Evolutionary conservation across 2,329 filamentous ascomycete species (phyloP), one percentile per base, ranked within the genome.

Genomic region (Gyromitra esculenta): DNA sequence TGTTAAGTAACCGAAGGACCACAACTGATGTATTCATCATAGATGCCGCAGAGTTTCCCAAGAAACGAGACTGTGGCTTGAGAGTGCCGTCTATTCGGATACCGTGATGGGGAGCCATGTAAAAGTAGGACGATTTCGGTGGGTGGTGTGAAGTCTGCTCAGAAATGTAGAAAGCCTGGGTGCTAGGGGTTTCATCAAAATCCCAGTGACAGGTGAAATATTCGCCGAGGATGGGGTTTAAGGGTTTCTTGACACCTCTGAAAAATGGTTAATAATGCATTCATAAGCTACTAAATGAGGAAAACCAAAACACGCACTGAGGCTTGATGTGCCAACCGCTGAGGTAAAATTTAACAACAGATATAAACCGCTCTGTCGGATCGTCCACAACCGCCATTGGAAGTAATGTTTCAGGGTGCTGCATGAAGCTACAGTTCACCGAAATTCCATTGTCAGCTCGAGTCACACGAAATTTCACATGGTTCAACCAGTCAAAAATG

Each of bases 291-390:
- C 25, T 13, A 13, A 43, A 15, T 37, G 13, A 45, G n/a, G n/a
- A 37, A 31, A 37, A 7, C 31, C 35, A 66, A 56, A 80, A 76
- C 72, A 60, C 63, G 31, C 59, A 97, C 93, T 94, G 92, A 82
- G 96, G 96, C 84, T 95, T 96, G 83, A 99, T 97, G 84, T 99
- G 96, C 96, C 96, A 99, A 81, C 96, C 96, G 84, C 94, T 97
- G 57, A 99, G 87, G 84, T 99, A 99, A 84, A 99, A 99, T 85
- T 96, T 97, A 82, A 97, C 93, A 64, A 99, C 96, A 13, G 94
- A 92, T 39, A 98, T 90, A 82, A 99, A 99, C 83, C 96, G 90
- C 82, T 95, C 87, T 73, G 93, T 86, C 0, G 96, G 95, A 82
- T 99, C 95, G 66, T 98, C 92, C 81, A 97, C 92, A 60, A 89